Base-by-base conservation (phyloP, 1,284 basidiomycete genomes). In the Cronartium quercuum region DNA sequence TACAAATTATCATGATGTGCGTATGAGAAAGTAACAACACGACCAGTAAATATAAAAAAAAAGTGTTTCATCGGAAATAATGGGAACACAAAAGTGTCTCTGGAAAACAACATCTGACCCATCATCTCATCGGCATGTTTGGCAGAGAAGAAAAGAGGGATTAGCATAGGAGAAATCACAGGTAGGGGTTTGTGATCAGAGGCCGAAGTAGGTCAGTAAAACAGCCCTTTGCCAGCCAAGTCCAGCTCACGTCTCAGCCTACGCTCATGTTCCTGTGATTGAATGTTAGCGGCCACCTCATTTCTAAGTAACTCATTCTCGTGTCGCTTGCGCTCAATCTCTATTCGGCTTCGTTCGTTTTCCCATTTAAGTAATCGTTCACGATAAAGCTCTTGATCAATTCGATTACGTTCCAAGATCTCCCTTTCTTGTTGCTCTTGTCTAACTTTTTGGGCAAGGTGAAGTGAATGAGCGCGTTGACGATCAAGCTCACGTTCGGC, bases 341-440 rank as follows among this genome's bases (percentile, higher is more conserved):
- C 73, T 42, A 75, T 58, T 55, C 58, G 55, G 24, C 47, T 51
- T 13, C 66, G 51, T 47, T 75, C 64, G 6, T 67, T 62, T 57
- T 75, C 73, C 57, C 57, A 68, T 24, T 51, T 68, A n/a, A 64
- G 42, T 24, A 75, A 63, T 47, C 44, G 44, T 67, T 68, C 57
- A 6, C 42, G 64, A 63, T 75, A 75, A 4, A 58, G 21, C 21
- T 75, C 66, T 57, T 75, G 73, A 35, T 75, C 73, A 21, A 75
- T 3, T 63, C 73, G 64, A 57, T 75, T 75, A 35, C 73, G 66
- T 21, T 75, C 58, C 10, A 61, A 24, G 24, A 75, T 75, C 58
- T 75, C 73, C 55, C 73, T 58, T 67, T 68, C 64, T 9, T 62
- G 64, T 41, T 75, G 73, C 38, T 74, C 70, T 37, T 74, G 70